phyloP scores from a whole-genome alignment of 192 early-diverging fungal genomes.

The Dimargaris verticillata region DNA sequence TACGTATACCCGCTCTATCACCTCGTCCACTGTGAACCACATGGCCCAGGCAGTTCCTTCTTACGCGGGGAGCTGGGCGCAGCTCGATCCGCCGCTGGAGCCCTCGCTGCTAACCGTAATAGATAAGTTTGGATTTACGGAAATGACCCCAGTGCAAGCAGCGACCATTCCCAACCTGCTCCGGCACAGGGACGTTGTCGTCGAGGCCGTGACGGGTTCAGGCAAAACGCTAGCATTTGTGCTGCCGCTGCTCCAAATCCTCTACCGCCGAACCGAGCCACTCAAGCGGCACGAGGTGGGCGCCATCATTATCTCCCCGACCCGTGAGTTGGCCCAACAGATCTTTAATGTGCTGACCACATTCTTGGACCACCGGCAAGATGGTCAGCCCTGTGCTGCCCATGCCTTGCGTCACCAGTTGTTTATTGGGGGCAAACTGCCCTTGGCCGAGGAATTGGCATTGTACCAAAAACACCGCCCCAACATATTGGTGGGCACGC shows the following conservation, averaged over 20 bases:
- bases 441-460: constrained; percentile 42
- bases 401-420: constrained; percentile 30
- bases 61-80: constrained; percentile 44
- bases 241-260: constrained; percentile 80
- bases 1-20: not conserved
- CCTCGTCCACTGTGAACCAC: too few species aligned
- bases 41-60: constrained; percentile 21
- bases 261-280: constrained; percentile 37
- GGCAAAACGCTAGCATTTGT: constrained; percentile 91
- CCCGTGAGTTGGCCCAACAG: constrained; percentile 77
- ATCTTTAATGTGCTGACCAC: constrained; percentile 54
- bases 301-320: constrained; percentile 77
- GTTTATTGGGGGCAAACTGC: constrained; percentile 54
- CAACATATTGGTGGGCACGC: constrained; percentile 80
- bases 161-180: constrained; percentile 81
- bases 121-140: constrained; percentile 47
- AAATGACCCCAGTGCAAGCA: constrained; percentile 91
- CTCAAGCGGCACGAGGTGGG: constrained; percentile 64
- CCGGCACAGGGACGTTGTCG: constrained; percentile 88
- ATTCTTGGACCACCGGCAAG: constrained; percentile 32
- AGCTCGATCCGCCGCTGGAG: constrained; percentile 41
- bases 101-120: constrained; percentile 35
- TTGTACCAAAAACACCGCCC: constrained; percentile 27
- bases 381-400: constrained; percentile 16
- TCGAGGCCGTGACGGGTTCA: constrained; percentile 91